A percentile compares a stretch with the other conserved stretches of the same genome.
These are phyloP conservation scores for Chrysanthemum seticuspe DNA, from an alignment of 129 eudicot species.

Conservation along the genomic window DNA sequence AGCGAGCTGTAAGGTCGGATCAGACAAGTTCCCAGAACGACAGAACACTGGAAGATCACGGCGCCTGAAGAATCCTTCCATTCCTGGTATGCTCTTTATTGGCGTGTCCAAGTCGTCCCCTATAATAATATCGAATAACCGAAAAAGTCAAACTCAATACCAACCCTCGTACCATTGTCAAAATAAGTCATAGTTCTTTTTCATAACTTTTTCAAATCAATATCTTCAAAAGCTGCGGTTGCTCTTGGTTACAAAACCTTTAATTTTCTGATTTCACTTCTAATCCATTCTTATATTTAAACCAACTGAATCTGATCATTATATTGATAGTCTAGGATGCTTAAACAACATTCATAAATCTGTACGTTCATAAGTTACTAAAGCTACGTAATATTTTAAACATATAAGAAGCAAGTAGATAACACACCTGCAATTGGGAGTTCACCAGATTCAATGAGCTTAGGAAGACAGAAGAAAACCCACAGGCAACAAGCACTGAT, in stretches of 20 bases:
- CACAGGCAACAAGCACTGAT: constrained; percentile 65
- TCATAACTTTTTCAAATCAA: too few species aligned
- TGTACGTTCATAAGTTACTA: too few species aligned
- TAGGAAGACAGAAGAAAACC: constrained; percentile 50
- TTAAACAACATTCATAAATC: too few species aligned
- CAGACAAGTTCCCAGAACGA: constrained; percentile 32
- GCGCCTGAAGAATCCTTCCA: constrained; percentile 48
- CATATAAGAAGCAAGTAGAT: neutral
- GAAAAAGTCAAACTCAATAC: neutral
- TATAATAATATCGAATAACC: constrained; percentile 4
- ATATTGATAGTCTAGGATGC: too few species aligned
- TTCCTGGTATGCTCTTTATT: constrained; percentile 43
- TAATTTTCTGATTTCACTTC: too few species aligned
- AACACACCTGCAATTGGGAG: constrained; percentile 53
- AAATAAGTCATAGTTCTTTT: too few species aligned
- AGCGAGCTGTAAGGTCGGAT: constrained; percentile 24
- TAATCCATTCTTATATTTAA: too few species aligned
- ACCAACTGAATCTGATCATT: too few species aligned
- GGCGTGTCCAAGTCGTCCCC: constrained; percentile 44
- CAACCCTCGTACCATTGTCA: neutral
- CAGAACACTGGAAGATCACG: constrained; percentile 60
- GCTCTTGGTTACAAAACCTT: too few species aligned
- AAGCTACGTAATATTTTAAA: too few species aligned
- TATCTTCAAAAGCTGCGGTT: too few species aligned
- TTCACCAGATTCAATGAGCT: constrained; percentile 55